These are phyloP conservation scores for Aspergillus quadricinctus DNA, from an alignment of 2,329 filamentous ascomycete species.

Conservation along the genomic window DNA sequence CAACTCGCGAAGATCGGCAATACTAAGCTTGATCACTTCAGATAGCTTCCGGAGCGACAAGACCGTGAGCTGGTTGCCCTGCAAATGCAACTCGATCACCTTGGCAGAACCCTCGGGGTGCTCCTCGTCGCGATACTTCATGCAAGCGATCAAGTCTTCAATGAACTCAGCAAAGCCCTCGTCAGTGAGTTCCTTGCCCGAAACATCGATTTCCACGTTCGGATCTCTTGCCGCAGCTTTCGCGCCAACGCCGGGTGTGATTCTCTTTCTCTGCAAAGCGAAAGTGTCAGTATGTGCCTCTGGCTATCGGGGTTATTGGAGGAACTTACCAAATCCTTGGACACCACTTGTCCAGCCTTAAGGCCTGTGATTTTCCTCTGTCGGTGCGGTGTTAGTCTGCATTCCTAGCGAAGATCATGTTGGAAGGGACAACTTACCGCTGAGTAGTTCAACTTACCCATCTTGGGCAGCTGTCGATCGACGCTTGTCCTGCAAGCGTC, in stretches of 20 bases:
- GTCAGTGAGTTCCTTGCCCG: slow-evolving; percentile 44
- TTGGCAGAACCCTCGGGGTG: slow-evolving; percentile 29
- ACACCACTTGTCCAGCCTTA: slow-evolving; percentile 44
- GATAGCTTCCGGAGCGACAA: slow-evolving; percentile 39
- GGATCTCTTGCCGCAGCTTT: slow-evolving; percentile 29
- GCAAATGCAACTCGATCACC: slow-evolving; percentile 45
- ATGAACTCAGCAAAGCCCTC: slow-evolving; percentile 42
- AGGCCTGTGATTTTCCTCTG: slow-evolving; percentile 44
- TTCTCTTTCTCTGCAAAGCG: slow-evolving; percentile 30
- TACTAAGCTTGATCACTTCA: slow-evolving; percentile 37
- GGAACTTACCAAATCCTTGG: slow-evolving; percentile 38
- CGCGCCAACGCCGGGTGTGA: slow-evolving; percentile 25
- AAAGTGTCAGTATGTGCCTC: slow-evolving; percentile 1
- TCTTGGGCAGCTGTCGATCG: slow-evolving; percentile 12
- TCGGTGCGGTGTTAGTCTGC: slow-evolving; percentile 10
- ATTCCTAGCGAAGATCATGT: not conserved
- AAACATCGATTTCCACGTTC: slow-evolving; percentile 43
- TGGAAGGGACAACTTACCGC: slow-evolving; percentile 25
- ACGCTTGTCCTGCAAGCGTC: not conserved
- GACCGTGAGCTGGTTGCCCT: slow-evolving; percentile 42
- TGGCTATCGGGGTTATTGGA: not conserved
- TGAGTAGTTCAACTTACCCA: slow-evolving; percentile 38
- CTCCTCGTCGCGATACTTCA: slow-evolving; percentile 29
- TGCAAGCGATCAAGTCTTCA: slow-evolving; percentile 39
- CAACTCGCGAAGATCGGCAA: slow-evolving; percentile 44